These are phyloP conservation scores for Rhodotorula sp. DNA, from an alignment of 1,284 basidiomycete species.

Conservation along the genomic window DNA sequence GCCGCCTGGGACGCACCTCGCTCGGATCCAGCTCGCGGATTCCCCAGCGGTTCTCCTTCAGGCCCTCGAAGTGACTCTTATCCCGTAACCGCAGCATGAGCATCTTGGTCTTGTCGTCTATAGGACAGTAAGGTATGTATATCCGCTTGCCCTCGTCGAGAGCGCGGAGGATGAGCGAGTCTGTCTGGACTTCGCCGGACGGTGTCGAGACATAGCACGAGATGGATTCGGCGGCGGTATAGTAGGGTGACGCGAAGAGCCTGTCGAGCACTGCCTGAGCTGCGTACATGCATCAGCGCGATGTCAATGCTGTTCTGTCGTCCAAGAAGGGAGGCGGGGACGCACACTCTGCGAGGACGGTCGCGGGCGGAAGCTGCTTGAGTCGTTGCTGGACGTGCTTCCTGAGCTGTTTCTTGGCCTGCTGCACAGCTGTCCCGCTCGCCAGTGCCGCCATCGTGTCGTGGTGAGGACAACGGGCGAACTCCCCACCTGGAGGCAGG, in stretches of 20 bases:
- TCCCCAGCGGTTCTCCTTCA: conserved; percentile 50
- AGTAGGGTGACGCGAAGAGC: conserved; percentile 46
- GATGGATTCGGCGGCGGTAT: conserved; percentile 43
- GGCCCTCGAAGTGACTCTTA: conserved; percentile 44
- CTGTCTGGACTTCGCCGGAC: conserved; percentile 49
- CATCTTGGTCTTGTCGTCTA: conserved; percentile 47
- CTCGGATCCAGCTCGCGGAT: conserved; percentile 49
- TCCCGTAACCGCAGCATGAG: conserved; percentile 48
- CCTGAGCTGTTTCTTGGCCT: conserved; percentile 46
- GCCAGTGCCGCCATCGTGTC: conserved; percentile 4
- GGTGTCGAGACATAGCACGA: conserved; percentile 50
- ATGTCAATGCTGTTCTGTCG: not conserved
- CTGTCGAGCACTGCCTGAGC: conserved; percentile 42
- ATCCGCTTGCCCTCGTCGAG: conserved; percentile 47
- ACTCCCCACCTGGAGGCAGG: too few relatives aligned
- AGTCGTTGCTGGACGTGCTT: conserved; percentile 43
- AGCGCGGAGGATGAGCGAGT: conserved; percentile 47
- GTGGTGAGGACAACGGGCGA: too few relatives aligned
- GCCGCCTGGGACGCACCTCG: conserved; percentile 24
- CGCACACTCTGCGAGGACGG: conserved; percentile 40
- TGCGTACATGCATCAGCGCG: conserved; percentile 1
- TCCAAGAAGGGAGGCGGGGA: not conserved
- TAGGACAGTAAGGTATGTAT: conserved; percentile 50
- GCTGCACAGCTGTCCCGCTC: conserved; percentile 18
- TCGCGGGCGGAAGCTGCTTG: conserved; percentile 15